phyloP scores from a whole-genome alignment of 192 early-diverging fungal genomes.

The Ambispora gerdemannii region DNA sequence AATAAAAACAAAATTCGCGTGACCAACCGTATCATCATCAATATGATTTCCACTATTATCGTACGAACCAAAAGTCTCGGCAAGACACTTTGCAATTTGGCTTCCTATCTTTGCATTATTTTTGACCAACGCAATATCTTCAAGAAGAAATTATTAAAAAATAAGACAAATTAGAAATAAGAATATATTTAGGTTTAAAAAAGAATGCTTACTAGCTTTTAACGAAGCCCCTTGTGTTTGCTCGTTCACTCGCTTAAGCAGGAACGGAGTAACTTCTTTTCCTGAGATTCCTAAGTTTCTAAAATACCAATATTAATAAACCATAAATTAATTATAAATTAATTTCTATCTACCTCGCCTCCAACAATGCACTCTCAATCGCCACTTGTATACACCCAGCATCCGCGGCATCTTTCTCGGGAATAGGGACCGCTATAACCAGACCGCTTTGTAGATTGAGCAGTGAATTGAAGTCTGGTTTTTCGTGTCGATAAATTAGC shows the following conservation, averaged over 20 bases:
- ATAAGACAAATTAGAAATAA: not conserved
- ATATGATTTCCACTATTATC: not conserved
- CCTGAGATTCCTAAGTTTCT: constrained; percentile 65
- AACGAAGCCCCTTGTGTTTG: constrained; percentile 83
- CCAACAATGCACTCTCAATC: constrained; percentile 66
- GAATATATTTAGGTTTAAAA: not conserved
- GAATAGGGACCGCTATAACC: constrained; percentile 90
- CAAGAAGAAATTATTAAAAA: not conserved
- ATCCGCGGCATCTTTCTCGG: constrained; percentile 57
- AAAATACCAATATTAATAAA: not conserved
- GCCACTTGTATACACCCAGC: constrained; percentile 64
- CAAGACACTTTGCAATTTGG: constrained; percentile 65
- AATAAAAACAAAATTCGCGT: too few relatives aligned
- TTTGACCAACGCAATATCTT: constrained; percentile 87
- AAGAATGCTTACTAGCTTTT: constrained; percentile 59
- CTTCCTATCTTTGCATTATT: constrained; percentile 86
- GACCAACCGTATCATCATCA: too few relatives aligned
- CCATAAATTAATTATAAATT: constrained; percentile 1
- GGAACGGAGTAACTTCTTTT: constrained; percentile 90
- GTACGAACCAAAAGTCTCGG: too few relatives aligned
- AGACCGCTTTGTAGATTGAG: constrained; percentile 73
- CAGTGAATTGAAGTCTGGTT: constrained; percentile 52
- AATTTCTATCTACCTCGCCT: constrained; percentile 53
- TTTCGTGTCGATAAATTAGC: not conserved
- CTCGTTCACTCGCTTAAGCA: constrained; percentile 81